Base-by-base conservation (phyloP, 2,329 filamentous ascomycete species). In the Dactylellina haptotyla region DNA sequence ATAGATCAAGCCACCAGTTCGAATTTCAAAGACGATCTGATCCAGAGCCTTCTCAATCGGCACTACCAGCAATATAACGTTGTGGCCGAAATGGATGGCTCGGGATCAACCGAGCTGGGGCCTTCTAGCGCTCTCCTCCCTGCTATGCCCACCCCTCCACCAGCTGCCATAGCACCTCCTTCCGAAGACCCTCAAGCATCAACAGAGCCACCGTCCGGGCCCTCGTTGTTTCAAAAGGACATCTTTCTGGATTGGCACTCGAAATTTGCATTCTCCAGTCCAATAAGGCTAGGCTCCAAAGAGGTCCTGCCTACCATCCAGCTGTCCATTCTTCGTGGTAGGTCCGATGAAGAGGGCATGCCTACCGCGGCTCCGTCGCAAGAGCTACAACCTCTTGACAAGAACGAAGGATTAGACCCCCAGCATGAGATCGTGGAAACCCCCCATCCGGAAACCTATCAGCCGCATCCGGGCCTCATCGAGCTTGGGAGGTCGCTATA, bases 211-310 rank as follows among this genome's bases (percentile, higher is more conserved):
- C 39, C 56, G 30, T 20, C 39, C 14, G 9, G 4, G 12, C 61
- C 48, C 25, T 73, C 69, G 18, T n/a, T 73, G 3, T 66, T 73
- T 37, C 54, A 45, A 39, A 66, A 73, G 46, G 69, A 73, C 18
- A 34, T 73, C 16, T 73, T 73, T 45, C 69, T 73, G 26, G 69
- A 73, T 48, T 73, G 69, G 69, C 69, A 73, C 25, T 66, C 61
- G 18, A 73, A 73, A 50, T 73, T 73, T 56, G 69, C 69, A 34
- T 73, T 73, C 56, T 54, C 69, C 18, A 25, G 34, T 23, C 61
- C 69, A 26, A 58, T 53, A 4, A 66, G 54, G 43, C 32, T 73
- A 59, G 61, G 53, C 37, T 48, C 54, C 46, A 73, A 73, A 46
- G 69, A 73, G 28, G 48, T 73, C 3, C 39, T 66, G 23, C 69